Base-by-base conservation (phyloP, 345 rosid species). In the Carallia pectinifolia region DNA sequence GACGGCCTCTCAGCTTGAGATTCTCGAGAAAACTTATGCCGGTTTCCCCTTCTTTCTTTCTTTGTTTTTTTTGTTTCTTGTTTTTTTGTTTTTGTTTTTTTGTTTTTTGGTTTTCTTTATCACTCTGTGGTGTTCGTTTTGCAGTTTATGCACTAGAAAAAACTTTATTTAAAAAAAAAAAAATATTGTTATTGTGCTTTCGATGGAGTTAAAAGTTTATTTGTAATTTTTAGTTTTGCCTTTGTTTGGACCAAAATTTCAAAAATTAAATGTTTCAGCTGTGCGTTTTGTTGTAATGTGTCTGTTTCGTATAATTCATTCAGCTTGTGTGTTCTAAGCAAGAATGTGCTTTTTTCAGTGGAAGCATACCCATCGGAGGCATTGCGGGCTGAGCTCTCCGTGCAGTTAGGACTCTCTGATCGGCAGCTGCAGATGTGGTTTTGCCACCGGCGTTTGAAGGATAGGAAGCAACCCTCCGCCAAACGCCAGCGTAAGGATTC, bases 361-460 rank as follows among this genome's bases (percentile, higher is more conserved):
- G 93, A 90, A 72, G 76, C 84, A 60, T 90, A 93, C 73, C 98
- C 97, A 6, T 81, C 96, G 5, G 98, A 93, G 80, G 82, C 83
- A 65, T 52, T 80, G 64, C 74, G 97, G 63, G 93, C 81, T 50
- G 90, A 90, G 80, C 87, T 93, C 19, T 90, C 98, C 39, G 84
- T 65, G 53, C 82, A 90, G 66, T 76, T 93, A 68, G 96, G 88
- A 53, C 89, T 93, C 5, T 84, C 98, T 16, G 97, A 90, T 68
- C 76, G 98, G 71, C 98, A 93, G 83, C 65, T 93, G 72, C 98
- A 89, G 86, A 93, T 93, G 98, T 93, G 98, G 98, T 93, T 93
- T 64, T 93, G 97, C 79, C 98, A 90, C 81, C 84, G 98, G 67
- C 81, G 96, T 7, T 74, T 93, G 74, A 93, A 93, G 83, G 98